phyloP scores from a whole-genome alignment of 305 asterid species.

The Plantago coronopus region DNA sequence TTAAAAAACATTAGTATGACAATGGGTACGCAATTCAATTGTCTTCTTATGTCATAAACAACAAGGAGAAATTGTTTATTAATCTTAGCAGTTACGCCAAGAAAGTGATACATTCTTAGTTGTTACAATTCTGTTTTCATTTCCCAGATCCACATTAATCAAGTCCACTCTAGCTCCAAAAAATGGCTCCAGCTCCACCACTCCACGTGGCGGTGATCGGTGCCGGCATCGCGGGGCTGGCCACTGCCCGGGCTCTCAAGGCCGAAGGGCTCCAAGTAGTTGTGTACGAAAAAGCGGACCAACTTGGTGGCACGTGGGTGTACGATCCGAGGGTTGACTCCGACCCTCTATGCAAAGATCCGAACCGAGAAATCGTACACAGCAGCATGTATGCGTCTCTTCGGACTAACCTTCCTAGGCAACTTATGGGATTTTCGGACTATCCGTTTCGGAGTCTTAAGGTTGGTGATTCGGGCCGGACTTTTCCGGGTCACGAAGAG shows the following conservation, averaged over 20 bases:
- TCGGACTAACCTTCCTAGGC: conserved; percentile 53
- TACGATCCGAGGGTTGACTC: conserved; percentile 50
- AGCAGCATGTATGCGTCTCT: conserved; percentile 53
- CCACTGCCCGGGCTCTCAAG: conserved; percentile 48
- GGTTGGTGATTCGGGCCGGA: conserved; percentile 18
- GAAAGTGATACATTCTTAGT: too few relatives aligned
- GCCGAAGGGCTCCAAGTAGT: conserved; percentile 38
- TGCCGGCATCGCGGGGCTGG: conserved; percentile 61
- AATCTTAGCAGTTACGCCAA: too few relatives aligned
- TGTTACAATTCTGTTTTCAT: too few relatives aligned
- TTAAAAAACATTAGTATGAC: too few relatives aligned
- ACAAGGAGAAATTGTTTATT: too few relatives aligned
- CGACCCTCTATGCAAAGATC: conserved; percentile 57
- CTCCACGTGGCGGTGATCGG: conserved; percentile 67
- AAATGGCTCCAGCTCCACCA: conserved; percentile 7
- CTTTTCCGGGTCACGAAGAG: conserved; percentile 57
- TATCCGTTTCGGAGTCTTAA: conserved; percentile 33
- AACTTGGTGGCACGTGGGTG: conserved; percentile 60
- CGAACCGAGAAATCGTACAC: conserved; percentile 44
- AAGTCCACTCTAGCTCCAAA: not conserved
- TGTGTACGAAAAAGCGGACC: conserved; percentile 49
- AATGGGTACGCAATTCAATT: too few relatives aligned
- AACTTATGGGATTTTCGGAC: conserved; percentile 52
- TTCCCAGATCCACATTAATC: too few relatives aligned
- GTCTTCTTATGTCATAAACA: too few relatives aligned